Conservation (phyloP, 176 grass and related monocot species). For the Echinochloa phyllopogon region DNA sequence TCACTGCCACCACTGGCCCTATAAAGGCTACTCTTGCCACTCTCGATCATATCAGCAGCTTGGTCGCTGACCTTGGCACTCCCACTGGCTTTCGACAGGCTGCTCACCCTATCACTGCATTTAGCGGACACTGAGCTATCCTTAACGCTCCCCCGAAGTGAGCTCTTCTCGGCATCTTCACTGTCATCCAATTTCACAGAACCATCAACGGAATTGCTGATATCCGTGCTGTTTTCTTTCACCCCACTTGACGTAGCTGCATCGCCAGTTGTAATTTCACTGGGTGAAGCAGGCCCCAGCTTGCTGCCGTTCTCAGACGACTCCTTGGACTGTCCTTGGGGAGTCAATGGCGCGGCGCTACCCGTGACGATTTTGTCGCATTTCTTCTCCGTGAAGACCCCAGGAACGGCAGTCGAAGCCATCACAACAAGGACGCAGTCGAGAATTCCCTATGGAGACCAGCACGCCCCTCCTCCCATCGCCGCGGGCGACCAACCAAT, state of each 20-base stretch:
- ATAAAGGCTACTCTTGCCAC: conserved; percentile 60
- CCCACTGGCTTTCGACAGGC: conserved; percentile 47
- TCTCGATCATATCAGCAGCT: conserved; percentile 41
- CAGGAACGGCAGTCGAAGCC: conserved; percentile 43
- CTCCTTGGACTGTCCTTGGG: conserved; percentile 18
- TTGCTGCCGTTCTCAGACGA: conserved; percentile 1
- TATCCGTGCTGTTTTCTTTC: conserved; percentile 15
- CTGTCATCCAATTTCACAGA: conserved; percentile 38
- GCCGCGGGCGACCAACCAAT: conserved; percentile 3
- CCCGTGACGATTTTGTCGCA: neutral
- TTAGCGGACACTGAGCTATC: conserved; percentile 54
- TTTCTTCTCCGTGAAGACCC: conserved; percentile 20
- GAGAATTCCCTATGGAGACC: neutral
- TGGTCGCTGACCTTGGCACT: conserved; percentile 54
- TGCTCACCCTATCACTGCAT: conserved; percentile 39
- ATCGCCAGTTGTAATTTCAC: neutral
- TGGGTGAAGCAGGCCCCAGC: conserved; percentile 10
- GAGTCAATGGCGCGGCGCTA: neutral
- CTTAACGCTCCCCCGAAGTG: conserved; percentile 32
- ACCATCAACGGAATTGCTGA: conserved; percentile 21
- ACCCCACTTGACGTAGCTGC: conserved; percentile 20
- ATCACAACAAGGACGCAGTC: neutral
- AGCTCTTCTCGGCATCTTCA: conserved; percentile 46
- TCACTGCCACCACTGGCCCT: conserved; percentile 60
- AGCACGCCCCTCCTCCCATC: conserved; percentile 3